Evolutionary conservation across 83 land plant genomes (phyloP).

Genomic region (Picea engelmannii): DNA sequence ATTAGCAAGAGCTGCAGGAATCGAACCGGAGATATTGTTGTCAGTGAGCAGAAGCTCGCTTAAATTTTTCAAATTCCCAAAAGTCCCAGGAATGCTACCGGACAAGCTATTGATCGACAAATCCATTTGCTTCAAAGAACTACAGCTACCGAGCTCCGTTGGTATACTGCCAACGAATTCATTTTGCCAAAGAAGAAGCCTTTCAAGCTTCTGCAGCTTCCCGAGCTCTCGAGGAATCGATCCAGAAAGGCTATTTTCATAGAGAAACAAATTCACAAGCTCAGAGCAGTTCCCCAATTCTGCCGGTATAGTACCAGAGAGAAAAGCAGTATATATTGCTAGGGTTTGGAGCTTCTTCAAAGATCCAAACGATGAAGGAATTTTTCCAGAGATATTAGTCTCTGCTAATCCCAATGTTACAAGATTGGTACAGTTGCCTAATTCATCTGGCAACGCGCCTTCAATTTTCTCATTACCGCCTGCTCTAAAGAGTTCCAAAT

Average conservation of each 20-base stretch:
- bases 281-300: slow-evolving; percentile 64
- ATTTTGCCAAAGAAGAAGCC: slow-evolving; percentile 64
- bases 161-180: slow-evolving; percentile 60
- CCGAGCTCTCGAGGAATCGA: slow-evolving; percentile 61
- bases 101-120: slow-evolving; percentile 61
- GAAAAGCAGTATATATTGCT: slow-evolving; percentile 50
- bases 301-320: slow-evolving; percentile 64
- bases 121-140: slow-evolving; percentile 42
- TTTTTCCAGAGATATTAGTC: slow-evolving; percentile 33
- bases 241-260: slow-evolving; percentile 63
- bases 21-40: slow-evolving; percentile 57
- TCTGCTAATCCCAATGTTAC: slow-evolving; percentile 17
- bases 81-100: slow-evolving; percentile 67
- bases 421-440: slow-evolving; percentile 13
- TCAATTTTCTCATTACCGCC: slow-evolving; percentile 13
- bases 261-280: slow-evolving; percentile 53
- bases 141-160: slow-evolving; percentile 43
- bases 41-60: slow-evolving; percentile 64
- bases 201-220: slow-evolving; percentile 49
- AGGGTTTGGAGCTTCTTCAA: slow-evolving; percentile 50
- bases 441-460: slow-evolving; percentile 19
- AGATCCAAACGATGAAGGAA: slow-evolving; percentile 55
- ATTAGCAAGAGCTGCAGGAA: slow-evolving; percentile 25
- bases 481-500: slow-evolving; percentile 23
- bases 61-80: slow-evolving; percentile 39